Base-by-base conservation (phyloP, 306 rosid genomes). In the Inga laurina region DNA sequence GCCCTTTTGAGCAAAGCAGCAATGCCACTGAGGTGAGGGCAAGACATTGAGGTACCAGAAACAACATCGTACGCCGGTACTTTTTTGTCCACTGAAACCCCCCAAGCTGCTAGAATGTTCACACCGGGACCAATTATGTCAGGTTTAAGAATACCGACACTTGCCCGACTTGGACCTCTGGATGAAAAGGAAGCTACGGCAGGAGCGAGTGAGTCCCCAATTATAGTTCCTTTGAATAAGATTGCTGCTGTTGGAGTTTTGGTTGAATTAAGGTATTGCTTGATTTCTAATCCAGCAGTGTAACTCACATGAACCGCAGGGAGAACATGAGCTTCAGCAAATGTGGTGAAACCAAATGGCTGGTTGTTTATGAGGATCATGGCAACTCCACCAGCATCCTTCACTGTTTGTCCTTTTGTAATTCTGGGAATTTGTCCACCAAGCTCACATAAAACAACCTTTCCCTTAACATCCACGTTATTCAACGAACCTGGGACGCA, bases 71-170 rank as follows among this genome's bases (percentile, higher is more conserved):
- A 85, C 0, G 90, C n/a, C 10, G 90, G 90, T 54, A 79, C 3
- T 72, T 49, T 45, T 41, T 91, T 73, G 81, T 82, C 93, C 45
- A 87, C 61, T 0, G 91, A 79, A 18, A 84, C 4, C 0, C 67
- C 87, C 97, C 93, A 90, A 32, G 95, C 91, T 0, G 90, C 93
- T 24, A 90, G 56, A 69, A 92, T 92, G 87, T 72, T 86, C 9
- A 90, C 85, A 16, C 91, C 90, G 0, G 90, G 92, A 2, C 91
- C 93, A 32, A 87, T 68, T 4, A 92, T 90, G 81, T 90, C 90
- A 0, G 93, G 97, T 75, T 92, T 89, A 19, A 92, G 66, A 32
- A 92, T 92, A 10, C 92, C 88, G 0, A 87, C 84, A 57, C 91
- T 87, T 19, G 13, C 82, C 0, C 8, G 37, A 69, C 87, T 90